Conservation (phyloP, 2,329 filamentous ascomycete genomes). For the Conoideocrella luteorostrata region DNA sequence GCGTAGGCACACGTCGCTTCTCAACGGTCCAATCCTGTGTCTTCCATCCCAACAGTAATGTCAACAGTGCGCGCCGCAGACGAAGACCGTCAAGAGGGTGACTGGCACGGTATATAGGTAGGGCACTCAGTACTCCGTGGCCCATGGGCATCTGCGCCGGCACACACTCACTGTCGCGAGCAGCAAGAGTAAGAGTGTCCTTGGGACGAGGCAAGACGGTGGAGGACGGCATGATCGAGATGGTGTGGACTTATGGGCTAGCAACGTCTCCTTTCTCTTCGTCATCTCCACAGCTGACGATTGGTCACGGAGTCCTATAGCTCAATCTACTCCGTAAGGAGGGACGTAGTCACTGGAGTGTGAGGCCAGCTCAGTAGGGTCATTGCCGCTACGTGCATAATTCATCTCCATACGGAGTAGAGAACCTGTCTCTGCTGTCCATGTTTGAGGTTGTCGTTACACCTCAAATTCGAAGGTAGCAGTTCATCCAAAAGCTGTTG, state of each 20-base stretch:
- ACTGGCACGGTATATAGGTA: no score
- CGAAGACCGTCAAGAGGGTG: no score
- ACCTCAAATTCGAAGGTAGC: no score
- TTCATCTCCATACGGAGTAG: not conserved
- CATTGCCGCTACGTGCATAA: not conserved
- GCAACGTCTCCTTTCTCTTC: not conserved
- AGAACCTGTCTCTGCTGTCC: not conserved
- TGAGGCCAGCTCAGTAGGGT: not conserved
- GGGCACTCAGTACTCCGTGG: no score
- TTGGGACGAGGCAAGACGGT: not conserved
- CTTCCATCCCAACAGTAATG: not conserved
- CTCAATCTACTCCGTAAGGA: not conserved
- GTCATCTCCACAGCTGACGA: not conserved
- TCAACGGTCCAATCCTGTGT: not conserved
- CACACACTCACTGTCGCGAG: no score
- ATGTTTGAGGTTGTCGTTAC: not conserved
- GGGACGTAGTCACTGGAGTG: no score
- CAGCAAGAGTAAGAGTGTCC: no score
- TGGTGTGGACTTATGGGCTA: not conserved
- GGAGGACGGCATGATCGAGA: not conserved
- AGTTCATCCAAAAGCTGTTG: no score
- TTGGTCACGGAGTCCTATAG: no score
- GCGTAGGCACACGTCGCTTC: slow-evolving; percentile 4
- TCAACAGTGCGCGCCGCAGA: no score
- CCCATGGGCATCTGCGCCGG: no score